A percentile compares a stretch with the other conserved stretches of the same genome.
Evolutionary conservation across 2,329 filamentous ascomycete species (phyloP).

Genomic region (Claviceps capensis): DNA sequence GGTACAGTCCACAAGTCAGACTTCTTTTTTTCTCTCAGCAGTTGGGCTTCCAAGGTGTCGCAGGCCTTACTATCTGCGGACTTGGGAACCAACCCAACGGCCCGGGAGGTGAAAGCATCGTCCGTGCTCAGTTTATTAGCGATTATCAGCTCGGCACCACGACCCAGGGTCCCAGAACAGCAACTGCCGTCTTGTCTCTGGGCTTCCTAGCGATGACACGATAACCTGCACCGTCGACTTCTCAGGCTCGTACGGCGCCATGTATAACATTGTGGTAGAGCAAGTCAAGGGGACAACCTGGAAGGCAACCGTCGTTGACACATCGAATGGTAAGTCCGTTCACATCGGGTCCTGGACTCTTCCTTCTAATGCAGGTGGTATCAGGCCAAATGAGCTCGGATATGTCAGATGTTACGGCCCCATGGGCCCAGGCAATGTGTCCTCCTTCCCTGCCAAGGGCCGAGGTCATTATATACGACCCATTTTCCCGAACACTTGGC

Average conservation of each 20-base stretch:
- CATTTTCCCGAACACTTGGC: background rate
- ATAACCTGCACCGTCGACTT: background rate
- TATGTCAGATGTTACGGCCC: background rate
- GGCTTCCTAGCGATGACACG: background rate
- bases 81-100: background rate
- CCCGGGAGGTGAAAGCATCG: background rate
- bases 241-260: background rate
- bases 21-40: slow-evolving; percentile 13
- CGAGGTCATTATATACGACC: background rate
- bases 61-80: background rate
- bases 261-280: background rate
- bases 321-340: background rate
- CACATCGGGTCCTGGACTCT: background rate
- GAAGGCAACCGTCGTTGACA: background rate
- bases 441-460: background rate
- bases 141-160: background rate
- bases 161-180: background rate
- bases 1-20: slow-evolving; percentile 7
- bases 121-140: background rate
- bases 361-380: background rate
- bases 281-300: background rate
- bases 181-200: background rate
- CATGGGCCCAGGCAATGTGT: background rate
- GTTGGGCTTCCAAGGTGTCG: slow-evolving; percentile 7
- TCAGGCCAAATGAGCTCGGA: background rate